A percentile compares a stretch with the other conserved stretches of the same genome.
Evolutionary conservation across 345 rosid genomes (phyloP).

Genomic region (Eucalyptus marginata): DNA sequence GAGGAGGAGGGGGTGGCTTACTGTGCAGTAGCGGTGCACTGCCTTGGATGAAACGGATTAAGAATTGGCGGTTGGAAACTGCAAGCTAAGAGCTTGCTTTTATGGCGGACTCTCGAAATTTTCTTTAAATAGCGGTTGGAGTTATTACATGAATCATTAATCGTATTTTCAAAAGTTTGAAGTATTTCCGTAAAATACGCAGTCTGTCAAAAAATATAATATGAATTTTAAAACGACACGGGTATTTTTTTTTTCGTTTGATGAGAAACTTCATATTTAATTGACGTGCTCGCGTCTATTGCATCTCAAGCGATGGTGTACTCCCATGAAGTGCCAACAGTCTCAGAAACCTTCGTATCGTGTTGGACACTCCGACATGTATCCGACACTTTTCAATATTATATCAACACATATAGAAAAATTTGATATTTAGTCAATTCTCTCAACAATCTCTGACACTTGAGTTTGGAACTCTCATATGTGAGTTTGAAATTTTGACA

Average conservation of each 20-base stretch:
- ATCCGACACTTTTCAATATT: rapidly evolving
- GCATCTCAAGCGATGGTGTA: not conserved
- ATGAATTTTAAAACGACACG: rapidly evolving
- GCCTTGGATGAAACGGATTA: not conserved
- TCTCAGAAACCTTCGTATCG: rapidly evolving
- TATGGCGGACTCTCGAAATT: not conserved
- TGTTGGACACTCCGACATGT: rapidly evolving
- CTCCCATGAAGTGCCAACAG: rapidly evolving
- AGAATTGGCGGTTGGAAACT: not conserved
- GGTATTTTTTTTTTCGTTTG: not conserved
- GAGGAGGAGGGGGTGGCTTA: not conserved
- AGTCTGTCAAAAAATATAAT: not conserved
- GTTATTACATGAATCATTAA: not conserved
- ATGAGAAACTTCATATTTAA: not conserved
- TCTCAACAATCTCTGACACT: rapidly evolving
- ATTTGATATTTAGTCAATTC: rapidly evolving
- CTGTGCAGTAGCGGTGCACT: not conserved
- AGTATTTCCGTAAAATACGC: too few species aligned
- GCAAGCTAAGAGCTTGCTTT: not conserved
- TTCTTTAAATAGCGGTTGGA: not conserved
- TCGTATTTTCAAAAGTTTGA: too few species aligned
- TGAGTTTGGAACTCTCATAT: too few species aligned
- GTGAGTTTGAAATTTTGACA: rapidly evolving
- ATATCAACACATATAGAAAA: rapidly evolving
- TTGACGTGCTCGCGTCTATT: too few species aligned